These are phyloP conservation scores for Xylariaceae sp. DNA, from an alignment of 2,329 filamentous ascomycete genomes.

Conservation along the genomic window DNA sequence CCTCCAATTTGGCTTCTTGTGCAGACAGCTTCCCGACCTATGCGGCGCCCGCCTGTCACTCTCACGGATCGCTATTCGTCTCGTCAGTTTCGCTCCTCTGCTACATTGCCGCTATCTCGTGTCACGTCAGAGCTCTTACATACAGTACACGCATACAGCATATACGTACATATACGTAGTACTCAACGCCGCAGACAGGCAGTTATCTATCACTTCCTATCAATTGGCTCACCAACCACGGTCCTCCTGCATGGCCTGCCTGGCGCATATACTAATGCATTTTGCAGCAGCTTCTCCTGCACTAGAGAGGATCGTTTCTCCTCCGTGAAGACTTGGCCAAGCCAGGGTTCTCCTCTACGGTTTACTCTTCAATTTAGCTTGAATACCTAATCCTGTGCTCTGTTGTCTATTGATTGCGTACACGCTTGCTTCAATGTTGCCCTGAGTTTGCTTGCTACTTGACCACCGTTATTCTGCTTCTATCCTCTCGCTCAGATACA, in stretches of 20 bases:
- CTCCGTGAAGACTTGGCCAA: background rate
- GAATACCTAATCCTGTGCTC: background rate
- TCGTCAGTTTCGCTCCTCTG: too few relatives aligned
- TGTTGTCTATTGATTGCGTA: background rate
- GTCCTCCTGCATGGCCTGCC: constrained; percentile 21
- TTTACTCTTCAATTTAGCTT: background rate
- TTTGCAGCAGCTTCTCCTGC: constrained; percentile 18
- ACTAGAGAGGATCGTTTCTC: constrained; percentile 12
- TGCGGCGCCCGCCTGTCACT: too few relatives aligned
- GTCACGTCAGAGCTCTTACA: background rate
- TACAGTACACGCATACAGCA: background rate
- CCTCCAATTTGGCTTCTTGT: too few relatives aligned
- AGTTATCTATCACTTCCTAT: constrained; percentile 1
- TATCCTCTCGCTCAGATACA: constrained; percentile 29
- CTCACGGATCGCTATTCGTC: too few relatives aligned
- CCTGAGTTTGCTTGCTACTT: background rate
- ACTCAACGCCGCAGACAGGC: background rate
- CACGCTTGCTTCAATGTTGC: background rate
- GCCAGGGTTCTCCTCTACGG: background rate
- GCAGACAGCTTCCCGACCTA: too few relatives aligned
- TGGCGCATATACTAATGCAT: constrained; percentile 17
- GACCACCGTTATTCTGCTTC: background rate
- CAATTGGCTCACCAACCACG: constrained; percentile 23
- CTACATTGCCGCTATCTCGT: background rate
- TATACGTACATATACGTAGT: background rate